Evolutionary conservation across 1,284 basidiomycete genomes (phyloP).

Genomic region (Apiotrichum veenhuisii): DNA sequence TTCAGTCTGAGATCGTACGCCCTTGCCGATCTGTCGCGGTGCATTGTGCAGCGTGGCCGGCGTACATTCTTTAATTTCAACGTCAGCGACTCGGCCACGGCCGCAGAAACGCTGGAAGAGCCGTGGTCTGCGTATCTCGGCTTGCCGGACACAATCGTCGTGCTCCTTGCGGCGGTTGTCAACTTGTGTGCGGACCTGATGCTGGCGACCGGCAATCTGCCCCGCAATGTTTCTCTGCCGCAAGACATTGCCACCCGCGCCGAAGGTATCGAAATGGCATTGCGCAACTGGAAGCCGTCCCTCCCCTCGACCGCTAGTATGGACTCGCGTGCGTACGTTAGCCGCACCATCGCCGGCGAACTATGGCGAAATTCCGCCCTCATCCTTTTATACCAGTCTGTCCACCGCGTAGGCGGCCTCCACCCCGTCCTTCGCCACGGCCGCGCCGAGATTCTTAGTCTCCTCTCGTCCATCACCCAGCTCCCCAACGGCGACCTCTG

Average conservation of each 20-base stretch:
- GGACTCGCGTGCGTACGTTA: conserved; percentile 26
- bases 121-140: conserved; percentile 34
- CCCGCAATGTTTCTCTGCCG: background rate
- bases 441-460: conserved; percentile 21
- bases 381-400: conserved; percentile 27
- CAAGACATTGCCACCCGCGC: conserved; percentile 15
- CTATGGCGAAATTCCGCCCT: conserved; percentile 26
- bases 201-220: background rate
- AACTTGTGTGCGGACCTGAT: conserved; percentile 28
- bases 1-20: conserved; percentile 29
- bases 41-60: conserved; percentile 29
- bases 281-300: conserved; percentile 19
- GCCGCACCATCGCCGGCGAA: conserved; percentile 28
- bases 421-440: conserved; percentile 29
- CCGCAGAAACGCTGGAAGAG: conserved; percentile 19
- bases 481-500: conserved; percentile 29
- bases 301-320: background rate
- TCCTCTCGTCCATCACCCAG: conserved; percentile 23
- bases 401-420: conserved; percentile 27
- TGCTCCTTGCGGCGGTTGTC: conserved; percentile 30
- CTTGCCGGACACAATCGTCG: conserved; percentile 29
- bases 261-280: conserved; percentile 22
- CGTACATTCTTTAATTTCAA: conserved; percentile 14
- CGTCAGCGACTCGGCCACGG: conserved; percentile 4
- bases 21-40: conserved; percentile 28